Evolutionary conservation across 371 early-diverging fungal genomes (phyloP).

Genomic region (Parasitella parasitica): DNA sequence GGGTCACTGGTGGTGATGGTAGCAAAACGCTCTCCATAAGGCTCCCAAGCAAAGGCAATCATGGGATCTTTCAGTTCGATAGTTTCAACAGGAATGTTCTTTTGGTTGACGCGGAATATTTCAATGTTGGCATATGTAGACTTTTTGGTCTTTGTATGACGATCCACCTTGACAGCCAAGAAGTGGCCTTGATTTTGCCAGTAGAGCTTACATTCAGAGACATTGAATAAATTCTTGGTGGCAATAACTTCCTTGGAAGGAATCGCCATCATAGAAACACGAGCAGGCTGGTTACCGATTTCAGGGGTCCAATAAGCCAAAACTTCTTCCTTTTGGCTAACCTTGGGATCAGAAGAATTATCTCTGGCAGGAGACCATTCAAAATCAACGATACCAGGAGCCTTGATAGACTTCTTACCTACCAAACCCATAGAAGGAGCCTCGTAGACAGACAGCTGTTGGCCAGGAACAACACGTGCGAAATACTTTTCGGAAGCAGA

Average conservation of each 20-base stretch:
- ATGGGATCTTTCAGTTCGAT: conserved; percentile 88
- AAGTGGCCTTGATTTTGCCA: conserved; percentile 93
- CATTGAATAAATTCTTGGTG: conserved; percentile 97
- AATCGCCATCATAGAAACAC: conserved; percentile 86
- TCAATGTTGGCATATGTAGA: conserved; percentile 87
- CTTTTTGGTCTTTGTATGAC: conserved; percentile 93
- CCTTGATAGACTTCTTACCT: conserved; percentile 92
- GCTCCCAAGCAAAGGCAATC: conserved; percentile 93
- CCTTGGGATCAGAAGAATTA: conserved; percentile 45
- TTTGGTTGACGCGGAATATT: conserved; percentile 91
- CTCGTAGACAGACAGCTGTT: conserved; percentile 86
- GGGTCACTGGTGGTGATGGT: conserved; percentile 79
- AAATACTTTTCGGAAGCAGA: conserved; percentile 91
- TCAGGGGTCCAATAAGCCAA: conserved; percentile 97
- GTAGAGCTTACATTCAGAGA: conserved; percentile 83
- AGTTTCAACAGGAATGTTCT: conserved; percentile 93
- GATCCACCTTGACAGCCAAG: conserved; percentile 90
- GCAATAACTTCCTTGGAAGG: conserved; percentile 85
- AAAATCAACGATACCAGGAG: conserved; percentile 87
- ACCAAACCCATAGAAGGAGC: conserved; percentile 90
- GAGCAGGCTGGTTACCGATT: conserved; percentile 92
- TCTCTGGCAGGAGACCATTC: conserved; percentile 80
- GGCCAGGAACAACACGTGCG: conserved; percentile 84
- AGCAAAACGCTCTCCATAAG: conserved; percentile 82
- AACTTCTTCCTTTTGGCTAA: conserved; percentile 59